Evolutionary conservation across 208 protist genomes (phyloP).

Genomic region (Trypanosoma scelopori): DNA sequence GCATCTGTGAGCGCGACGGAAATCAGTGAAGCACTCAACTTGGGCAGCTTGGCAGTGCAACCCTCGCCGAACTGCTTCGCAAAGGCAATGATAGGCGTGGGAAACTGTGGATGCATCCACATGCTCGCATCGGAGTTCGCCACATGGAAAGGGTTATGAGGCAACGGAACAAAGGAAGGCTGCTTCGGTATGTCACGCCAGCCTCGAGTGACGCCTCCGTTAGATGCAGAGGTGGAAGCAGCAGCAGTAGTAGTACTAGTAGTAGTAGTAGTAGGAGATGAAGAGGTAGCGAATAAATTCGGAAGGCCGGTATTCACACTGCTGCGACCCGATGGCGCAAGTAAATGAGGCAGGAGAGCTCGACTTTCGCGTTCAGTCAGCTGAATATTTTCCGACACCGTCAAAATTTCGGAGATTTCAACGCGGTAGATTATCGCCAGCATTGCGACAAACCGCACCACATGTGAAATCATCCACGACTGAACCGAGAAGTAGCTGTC

Average conservation of each 20-base stretch:
- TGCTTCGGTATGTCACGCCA: conserved; percentile 42
- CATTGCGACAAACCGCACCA: conserved; percentile 42
- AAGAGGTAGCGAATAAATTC: too few species aligned
- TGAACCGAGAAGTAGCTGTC: conserved; percentile 52
- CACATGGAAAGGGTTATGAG: conserved; percentile 59
- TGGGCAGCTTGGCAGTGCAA: conserved; percentile 53
- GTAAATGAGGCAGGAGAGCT: neutral
- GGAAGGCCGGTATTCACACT: too few species aligned
- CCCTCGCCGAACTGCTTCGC: conserved; percentile 49
- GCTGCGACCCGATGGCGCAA: neutral
- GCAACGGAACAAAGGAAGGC: conserved; percentile 47
- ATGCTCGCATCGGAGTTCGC: neutral
- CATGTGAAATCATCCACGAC: conserved; percentile 28
- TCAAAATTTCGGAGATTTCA: conserved; percentile 34
- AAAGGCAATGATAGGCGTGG: conserved; percentile 55
- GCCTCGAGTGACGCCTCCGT: conserved; percentile 12
- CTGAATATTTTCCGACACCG: conserved; percentile 17
- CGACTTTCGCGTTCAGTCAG: conserved; percentile 1
- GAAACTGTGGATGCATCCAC: conserved; percentile 51
- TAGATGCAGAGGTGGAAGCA: too few species aligned
- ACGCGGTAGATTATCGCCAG: conserved; percentile 34
- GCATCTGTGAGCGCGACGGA: neutral
- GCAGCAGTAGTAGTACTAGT: too few species aligned
- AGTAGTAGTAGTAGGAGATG: too few species aligned
- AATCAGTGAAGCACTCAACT: neutral